Conservation (phyloP, 1,139 yeast species). For the Geotrichum cucujoidarum region DNA sequence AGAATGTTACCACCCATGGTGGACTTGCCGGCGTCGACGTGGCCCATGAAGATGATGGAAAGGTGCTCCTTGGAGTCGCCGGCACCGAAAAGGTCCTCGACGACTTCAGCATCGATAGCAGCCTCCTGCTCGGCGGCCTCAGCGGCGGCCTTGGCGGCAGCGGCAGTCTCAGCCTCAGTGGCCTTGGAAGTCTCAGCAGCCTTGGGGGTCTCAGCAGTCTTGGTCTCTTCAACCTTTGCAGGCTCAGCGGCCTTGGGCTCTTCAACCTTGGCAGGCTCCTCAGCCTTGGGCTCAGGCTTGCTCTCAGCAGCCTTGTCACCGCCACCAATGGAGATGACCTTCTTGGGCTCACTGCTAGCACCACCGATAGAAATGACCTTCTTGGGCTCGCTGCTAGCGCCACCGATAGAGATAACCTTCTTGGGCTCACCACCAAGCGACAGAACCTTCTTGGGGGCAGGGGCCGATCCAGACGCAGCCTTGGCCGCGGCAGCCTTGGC, state of each 20-base stretch:
- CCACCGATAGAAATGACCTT: conserved; percentile 17
- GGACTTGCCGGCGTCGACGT: conserved; percentile 98
- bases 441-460: conserved; percentile 21
- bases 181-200: conserved; percentile 32
- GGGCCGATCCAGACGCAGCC: conserved; percentile 13
- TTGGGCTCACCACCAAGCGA: conserved; percentile 16
- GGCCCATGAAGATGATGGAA: conserved; percentile 97
- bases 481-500: conserved; percentile 29
- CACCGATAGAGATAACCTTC: conserved; percentile 10
- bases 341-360: conserved; percentile 16
- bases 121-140: conserved; percentile 74
- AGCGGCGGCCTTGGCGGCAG: conserved; percentile 40
- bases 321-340: conserved; percentile 2
- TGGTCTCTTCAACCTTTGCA: conserved; percentile 10
- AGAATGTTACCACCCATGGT: conserved; percentile 98
- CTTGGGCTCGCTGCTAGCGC: conserved; percentile 7
- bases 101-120: conserved; percentile 79
- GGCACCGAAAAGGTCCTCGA: conserved; percentile 80
- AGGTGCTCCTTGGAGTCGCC: conserved; percentile 81
- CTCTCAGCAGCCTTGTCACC: not conserved
- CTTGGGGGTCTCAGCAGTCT: conserved; percentile 11
- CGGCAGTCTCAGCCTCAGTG: conserved; percentile 28
- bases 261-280: conserved; percentile 4
- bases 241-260: conserved; percentile 16
- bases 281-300: not conserved